phyloP scores from a whole-genome alignment of 1,139 yeast genomes.

The Yamadazyma atmosphaerica region DNA sequence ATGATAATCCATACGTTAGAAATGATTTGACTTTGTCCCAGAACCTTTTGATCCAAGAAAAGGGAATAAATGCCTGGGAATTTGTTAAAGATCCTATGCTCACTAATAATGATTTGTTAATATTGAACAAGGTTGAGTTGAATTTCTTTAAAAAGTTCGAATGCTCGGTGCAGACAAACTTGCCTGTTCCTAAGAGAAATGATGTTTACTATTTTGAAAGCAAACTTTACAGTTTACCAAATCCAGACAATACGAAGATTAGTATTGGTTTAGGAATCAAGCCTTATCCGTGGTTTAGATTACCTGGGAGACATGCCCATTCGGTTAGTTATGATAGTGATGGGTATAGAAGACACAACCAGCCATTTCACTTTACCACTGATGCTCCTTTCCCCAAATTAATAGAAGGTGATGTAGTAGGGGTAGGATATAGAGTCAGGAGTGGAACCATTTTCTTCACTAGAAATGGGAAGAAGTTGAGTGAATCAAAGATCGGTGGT shows the following conservation, averaged over 20 bases:
- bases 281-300: conserved; percentile 61
- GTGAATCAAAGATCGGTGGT: conserved; percentile 69
- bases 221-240: conserved; percentile 58
- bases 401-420: conserved; percentile 63
- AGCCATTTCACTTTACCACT: conserved; percentile 42
- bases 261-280: conserved; percentile 49
- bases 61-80: conserved; percentile 93
- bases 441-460: conserved; percentile 68
- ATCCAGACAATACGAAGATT: conserved; percentile 47
- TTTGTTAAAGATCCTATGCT: conserved; percentile 71
- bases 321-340: conserved; percentile 53
- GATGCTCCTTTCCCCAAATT: conserved; percentile 48
- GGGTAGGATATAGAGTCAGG: conserved; percentile 62
- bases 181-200: conserved; percentile 83
- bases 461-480: conserved; percentile 65
- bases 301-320: conserved; percentile 56
- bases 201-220: conserved; percentile 92
- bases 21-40: conserved; percentile 48
- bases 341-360: conserved; percentile 52
- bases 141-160: conserved; percentile 70
- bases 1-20: conserved; percentile 55
- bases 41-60: conserved; percentile 74
- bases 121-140: conserved; percentile 74
- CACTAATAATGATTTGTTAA: conserved; percentile 58
- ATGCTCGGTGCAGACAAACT: conserved; percentile 78